Evolutionary conservation across 306 rosid species (phyloP), one percentile per base, ranked within the genome.

Genomic region (Pueraria montana): DNA sequence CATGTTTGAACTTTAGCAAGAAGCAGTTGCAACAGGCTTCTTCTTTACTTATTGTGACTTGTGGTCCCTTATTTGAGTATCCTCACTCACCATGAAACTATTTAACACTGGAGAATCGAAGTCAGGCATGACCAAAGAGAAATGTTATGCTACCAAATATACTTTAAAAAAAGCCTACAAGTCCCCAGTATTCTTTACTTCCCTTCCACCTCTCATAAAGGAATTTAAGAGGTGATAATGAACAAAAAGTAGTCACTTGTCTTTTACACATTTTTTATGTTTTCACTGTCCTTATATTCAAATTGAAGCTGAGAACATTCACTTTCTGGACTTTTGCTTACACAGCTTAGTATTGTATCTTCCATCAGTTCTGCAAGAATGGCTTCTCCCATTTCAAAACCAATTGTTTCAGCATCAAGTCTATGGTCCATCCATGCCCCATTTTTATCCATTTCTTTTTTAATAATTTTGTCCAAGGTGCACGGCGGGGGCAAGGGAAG

Each of bases 401-500:
- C 89, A 40, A 94, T 82, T 21, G 87, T 76, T 83, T 94, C 98
- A 1, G 91, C 87, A 61, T 89, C 98, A 27, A 86, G 85, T 18
- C 83, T 90, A 48, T 87, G 89, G 84, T 96, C 93, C 95, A 92
- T 85, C 99, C 99, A 96, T 4, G 87, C 40, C 69, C 89, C 82
- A 46, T 79, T 72, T 90, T 89, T 91, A 74, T 79, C 87, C 95
- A 96, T 87, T 84, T 96, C 98, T 85, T 94, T 94, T 61, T 83
- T 65, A 62, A 96, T 90, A 75, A 94, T 91, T 84, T 96, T 96
- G 79, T 96, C 99, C 82, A 96, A 87, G 2, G 94, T 88, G 53
- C 48, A 90, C 4, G 97, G 98, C 9, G 86, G 88, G 36, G 94
- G 91, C 52, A 90, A 71, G 16, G 93, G 91, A 89, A 81, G 88